Percentiles rank a stretch among this genome's conserved stretches.
These are phyloP conservation scores for Phyllostachys edulis DNA, from an alignment of 176 grass and related monocot genomes.

Conservation along the genomic window DNA sequence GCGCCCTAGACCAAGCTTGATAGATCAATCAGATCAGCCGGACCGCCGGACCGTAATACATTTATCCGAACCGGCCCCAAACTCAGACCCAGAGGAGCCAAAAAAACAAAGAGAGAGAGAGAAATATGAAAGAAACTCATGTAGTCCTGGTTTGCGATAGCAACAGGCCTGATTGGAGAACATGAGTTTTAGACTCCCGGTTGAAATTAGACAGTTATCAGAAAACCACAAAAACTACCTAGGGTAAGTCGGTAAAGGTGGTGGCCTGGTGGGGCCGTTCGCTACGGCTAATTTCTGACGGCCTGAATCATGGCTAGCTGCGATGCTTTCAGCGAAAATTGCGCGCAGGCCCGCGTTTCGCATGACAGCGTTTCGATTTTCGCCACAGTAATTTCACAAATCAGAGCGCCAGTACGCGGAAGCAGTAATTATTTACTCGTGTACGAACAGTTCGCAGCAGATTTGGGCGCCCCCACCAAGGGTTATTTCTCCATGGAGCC, in stretches of 20 bases:
- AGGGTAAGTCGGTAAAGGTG: neutral
- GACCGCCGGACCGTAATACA: neutral
- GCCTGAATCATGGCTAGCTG: neutral
- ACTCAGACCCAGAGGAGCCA: too few relatives aligned
- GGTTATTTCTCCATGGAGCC: neutral
- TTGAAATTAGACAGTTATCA: neutral
- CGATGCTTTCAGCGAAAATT: neutral
- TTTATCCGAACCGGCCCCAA: too few relatives aligned
- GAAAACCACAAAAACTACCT: neutral
- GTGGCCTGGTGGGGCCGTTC: neutral
- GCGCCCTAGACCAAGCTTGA: neutral
- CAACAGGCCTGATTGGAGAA: neutral
- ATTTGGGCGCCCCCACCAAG: neutral
- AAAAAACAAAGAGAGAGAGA: too few relatives aligned
- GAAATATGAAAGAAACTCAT: too few relatives aligned
- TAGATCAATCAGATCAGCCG: neutral
- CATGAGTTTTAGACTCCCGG: neutral
- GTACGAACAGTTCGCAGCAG: slow-evolving; percentile 28
- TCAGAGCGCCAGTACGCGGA: too few relatives aligned
- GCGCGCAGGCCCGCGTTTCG: neutral
- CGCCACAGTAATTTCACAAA: neutral
- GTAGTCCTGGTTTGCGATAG: neutral
- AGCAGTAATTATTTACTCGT: slow-evolving; percentile 15
- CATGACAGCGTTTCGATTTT: neutral
- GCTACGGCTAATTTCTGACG: neutral